These are phyloP conservation scores for Raphanus hybrid DNA, from an alignment of 441 rosid genomes.

Conservation along the genomic window DNA sequence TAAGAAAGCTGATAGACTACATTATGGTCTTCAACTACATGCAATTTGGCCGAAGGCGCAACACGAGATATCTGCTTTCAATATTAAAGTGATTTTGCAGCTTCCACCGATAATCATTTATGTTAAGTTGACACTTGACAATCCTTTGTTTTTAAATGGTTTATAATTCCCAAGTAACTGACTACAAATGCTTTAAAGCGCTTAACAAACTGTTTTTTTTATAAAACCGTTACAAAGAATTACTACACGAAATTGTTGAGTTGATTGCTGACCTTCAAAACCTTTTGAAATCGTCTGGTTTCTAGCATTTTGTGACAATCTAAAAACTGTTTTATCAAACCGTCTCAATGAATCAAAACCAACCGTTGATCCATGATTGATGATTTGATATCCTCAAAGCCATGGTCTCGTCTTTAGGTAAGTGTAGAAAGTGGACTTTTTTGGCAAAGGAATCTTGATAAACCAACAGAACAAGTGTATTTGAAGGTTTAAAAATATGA, in stretches of 20 bases:
- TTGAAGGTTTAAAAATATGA: neutral
- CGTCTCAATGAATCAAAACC: neutral
- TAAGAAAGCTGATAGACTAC: too few relatives aligned
- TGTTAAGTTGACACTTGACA: neutral
- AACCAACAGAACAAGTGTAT: neutral
- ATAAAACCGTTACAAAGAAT: neutral
- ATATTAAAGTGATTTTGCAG: neutral
- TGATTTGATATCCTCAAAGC: neutral
- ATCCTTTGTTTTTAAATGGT: neutral
- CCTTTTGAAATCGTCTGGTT: neutral
- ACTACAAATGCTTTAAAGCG: neutral
- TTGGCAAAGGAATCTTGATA: neutral
- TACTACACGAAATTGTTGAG: neutral
- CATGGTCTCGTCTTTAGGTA: neutral
- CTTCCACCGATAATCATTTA: constrained; percentile 8
- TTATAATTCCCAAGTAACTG: neutral
- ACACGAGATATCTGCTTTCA: constrained; percentile 20
- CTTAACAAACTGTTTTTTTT: neutral
- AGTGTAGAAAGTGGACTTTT: neutral
- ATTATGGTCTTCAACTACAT: constrained; percentile 19
- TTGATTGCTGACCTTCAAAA: neutral
- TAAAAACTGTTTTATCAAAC: neutral
- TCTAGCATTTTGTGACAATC: neutral
- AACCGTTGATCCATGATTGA: neutral
- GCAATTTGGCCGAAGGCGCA: constrained; percentile 5